Conservation (phyloP, 495 filamentous ascomycete species). For the Aspergillus carlsbadensis region DNA sequence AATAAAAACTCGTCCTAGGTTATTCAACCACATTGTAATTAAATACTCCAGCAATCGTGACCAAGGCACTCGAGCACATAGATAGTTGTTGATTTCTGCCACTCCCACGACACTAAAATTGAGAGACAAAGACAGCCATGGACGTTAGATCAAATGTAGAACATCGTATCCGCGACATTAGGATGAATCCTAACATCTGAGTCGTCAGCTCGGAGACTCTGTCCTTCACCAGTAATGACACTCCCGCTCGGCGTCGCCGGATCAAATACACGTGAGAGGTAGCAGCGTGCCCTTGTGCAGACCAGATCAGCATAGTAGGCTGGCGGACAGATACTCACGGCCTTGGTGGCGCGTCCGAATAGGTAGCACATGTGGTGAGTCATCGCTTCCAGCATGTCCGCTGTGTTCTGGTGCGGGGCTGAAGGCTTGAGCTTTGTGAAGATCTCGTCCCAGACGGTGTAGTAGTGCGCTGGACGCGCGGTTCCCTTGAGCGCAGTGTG, state of each 20-base stretch:
- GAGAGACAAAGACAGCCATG: no score
- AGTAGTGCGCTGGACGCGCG: constrained; percentile 76
- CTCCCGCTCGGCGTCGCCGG: constrained; percentile 23
- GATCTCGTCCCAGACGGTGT: constrained; percentile 73
- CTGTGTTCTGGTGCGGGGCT: constrained; percentile 38
- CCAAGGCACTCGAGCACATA: no score
- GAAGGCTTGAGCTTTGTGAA: constrained; percentile 44
- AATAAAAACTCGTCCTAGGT: no score
- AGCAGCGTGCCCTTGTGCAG: constrained; percentile 67
- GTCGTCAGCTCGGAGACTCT: neutral
- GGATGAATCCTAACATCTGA: constrained; percentile 40
- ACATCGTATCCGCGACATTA: constrained; percentile 66
- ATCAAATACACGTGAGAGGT: constrained; percentile 30
- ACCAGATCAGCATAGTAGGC: constrained; percentile 83
- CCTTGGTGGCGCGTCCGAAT: constrained; percentile 76
- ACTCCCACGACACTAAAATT: no score
- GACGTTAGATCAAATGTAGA: constrained; percentile 65
- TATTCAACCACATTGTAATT: no score
- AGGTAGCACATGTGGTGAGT: constrained; percentile 78
- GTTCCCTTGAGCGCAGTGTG: constrained; percentile 85
- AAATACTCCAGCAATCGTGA: no score
- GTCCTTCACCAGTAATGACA: constrained; percentile 19
- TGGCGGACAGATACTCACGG: constrained; percentile 75
- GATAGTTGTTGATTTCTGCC: no score
- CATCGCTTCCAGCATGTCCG: constrained; percentile 60